These are phyloP conservation scores for Botrytis cinerea DNA, from an alignment of 2,329 filamentous ascomycete genomes.

Conservation along the genomic window DNA sequence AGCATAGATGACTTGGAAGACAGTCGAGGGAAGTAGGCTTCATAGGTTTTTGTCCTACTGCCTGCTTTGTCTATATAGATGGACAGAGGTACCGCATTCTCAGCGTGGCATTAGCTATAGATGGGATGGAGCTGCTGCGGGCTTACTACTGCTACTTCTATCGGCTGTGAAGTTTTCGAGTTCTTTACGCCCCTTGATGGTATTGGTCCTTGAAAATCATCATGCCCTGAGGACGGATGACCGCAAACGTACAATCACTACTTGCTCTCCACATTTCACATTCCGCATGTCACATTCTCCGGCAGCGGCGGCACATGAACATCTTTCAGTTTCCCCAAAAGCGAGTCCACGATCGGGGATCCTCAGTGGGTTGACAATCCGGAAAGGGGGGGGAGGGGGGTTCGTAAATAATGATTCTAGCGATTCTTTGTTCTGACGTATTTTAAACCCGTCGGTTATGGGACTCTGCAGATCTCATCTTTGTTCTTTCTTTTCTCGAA, in stretches of 20 bases:
- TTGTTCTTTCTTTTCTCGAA: neutral
- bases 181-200: neutral
- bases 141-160: neutral
- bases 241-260: neutral
- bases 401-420: neutral
- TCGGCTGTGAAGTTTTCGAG: neutral
- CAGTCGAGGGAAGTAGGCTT: too few relatives aligned
- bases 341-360: neutral
- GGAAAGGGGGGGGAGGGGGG: neutral
- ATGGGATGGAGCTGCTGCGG: neutral
- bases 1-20: too few relatives aligned
- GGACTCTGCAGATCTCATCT: neutral
- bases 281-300: neutral
- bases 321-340: neutral
- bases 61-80: neutral
- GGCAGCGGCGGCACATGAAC: neutral
- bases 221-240: rapidly evolving
- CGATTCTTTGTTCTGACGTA: neutral
- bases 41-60: too few relatives aligned
- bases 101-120: neutral
- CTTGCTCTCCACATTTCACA: neutral
- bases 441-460: too few relatives aligned
- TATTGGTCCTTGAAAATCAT: neutral
- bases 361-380: neutral
- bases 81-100: neutral